phyloP scores from a whole-genome alignment of 441 rosid species.

The Erodium trifolium region DNA sequence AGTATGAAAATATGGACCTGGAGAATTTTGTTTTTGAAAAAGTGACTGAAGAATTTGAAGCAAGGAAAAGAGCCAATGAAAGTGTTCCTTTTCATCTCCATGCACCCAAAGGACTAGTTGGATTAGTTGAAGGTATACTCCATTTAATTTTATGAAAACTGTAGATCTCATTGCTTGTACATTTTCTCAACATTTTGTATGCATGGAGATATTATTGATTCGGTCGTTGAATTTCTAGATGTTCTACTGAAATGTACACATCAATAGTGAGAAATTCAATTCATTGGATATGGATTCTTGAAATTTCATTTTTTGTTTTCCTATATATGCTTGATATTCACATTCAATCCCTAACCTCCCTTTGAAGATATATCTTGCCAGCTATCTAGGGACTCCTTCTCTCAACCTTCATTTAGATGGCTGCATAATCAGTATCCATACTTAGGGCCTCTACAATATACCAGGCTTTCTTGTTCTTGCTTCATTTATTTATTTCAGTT shows the following conservation, averaged over 20 bases:
- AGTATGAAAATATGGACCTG: constrained; percentile 80
- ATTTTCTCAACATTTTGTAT: neutral
- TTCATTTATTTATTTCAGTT: constrained; percentile 10
- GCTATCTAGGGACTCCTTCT: too few relatives aligned
- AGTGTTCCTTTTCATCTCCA: constrained; percentile 78
- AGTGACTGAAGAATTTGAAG: constrained; percentile 65
- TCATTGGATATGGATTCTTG: too few relatives aligned
- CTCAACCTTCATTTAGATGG: too few relatives aligned
- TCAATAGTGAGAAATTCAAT: too few relatives aligned
- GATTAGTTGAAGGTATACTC: constrained; percentile 68
- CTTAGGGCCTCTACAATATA: neutral
- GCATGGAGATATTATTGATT: too few relatives aligned
- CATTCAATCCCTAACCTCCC: too few relatives aligned
- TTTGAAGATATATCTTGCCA: too few relatives aligned
- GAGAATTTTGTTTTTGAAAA: constrained; percentile 64
- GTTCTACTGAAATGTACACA: too few relatives aligned
- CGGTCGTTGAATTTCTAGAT: too few relatives aligned
- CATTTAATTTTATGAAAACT: neutral
- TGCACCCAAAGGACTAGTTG: constrained; percentile 45
- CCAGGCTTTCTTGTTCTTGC: neutral
- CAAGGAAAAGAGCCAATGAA: constrained; percentile 49
- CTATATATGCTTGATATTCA: too few relatives aligned
- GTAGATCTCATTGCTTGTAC: constrained; percentile 3
- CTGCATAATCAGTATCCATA: too few relatives aligned
- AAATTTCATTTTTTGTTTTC: too few relatives aligned